Evolutionary conservation across 768 basidiomycete species (phyloP).

Genomic region (Tylopilus intermedius): DNA sequence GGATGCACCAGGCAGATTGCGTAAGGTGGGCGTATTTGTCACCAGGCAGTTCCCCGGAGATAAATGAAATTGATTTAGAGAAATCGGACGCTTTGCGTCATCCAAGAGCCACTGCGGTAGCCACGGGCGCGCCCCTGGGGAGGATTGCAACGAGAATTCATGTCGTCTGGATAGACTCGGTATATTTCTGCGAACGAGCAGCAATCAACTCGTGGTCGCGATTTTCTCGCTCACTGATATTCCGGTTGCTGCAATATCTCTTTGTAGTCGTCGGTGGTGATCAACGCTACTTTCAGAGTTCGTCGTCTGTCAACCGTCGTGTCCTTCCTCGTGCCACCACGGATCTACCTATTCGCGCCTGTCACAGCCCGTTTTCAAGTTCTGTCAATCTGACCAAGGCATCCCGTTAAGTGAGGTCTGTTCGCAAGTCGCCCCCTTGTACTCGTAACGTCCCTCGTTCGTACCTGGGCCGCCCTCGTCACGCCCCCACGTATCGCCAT

Average conservation of each 20-base stretch:
- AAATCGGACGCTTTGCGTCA: slow-evolving; percentile 12
- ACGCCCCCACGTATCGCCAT: slow-evolving; percentile 12
- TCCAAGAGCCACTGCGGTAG: slow-evolving; percentile 14
- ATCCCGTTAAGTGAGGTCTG: slow-evolving; percentile 3
- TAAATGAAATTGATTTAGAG: slow-evolving; percentile 24
- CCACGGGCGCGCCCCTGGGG: slow-evolving; percentile 19
- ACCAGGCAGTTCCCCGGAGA: slow-evolving; percentile 20
- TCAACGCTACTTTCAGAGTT: slow-evolving; percentile 7
- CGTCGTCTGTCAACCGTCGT: slow-evolving; percentile 14
- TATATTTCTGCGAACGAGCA: slow-evolving; percentile 12
- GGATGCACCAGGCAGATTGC: slow-evolving; percentile 8
- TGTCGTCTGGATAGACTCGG: slow-evolving; percentile 3
- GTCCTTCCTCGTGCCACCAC: slow-evolving; percentile 6
- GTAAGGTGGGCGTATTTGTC: slow-evolving; percentile 23
- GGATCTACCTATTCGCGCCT: slow-evolving; percentile 7
- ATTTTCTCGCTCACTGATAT: neutral
- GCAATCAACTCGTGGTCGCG: slow-evolving; percentile 4
- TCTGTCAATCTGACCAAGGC: slow-evolving; percentile 7
- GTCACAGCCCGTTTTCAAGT: neutral
- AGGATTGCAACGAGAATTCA: slow-evolving; percentile 24
- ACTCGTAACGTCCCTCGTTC: neutral
- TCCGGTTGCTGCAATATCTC: neutral
- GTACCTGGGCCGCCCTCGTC: too few relatives aligned
- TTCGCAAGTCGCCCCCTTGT: neutral
- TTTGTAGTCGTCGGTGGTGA: slow-evolving; percentile 3